Evolutionary conservation across 768 basidiomycete genomes (phyloP), one percentile per base, ranked within the genome.

Genomic region (Xerocomellus amylosporus): DNA sequence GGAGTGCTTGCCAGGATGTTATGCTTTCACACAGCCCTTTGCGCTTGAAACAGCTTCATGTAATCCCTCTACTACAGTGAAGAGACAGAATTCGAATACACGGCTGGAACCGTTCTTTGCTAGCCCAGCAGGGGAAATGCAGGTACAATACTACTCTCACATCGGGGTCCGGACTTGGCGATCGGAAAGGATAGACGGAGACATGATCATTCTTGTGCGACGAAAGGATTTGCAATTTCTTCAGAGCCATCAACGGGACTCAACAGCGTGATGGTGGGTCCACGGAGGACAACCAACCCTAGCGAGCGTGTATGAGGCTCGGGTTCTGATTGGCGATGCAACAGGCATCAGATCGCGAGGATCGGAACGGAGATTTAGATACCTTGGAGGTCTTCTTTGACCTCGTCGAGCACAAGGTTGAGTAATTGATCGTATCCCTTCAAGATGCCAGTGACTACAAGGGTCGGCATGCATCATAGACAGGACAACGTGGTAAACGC

Each of bases 401-500:
- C 93, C 55, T 97, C 92, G 71, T 99, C 97, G 46, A 99, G 82
- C 46, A 99, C 97, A 51, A 99, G 86, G 71, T 99, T 98, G 53
- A 98, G 81, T 37, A 98, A 77, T 62, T 98, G 95, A 73, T 98
- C 97, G 64, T 85, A 98, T 24, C 97, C 97, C 73, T 99, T 99
- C 58, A 99, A 73, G 17, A 90, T 81, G 4, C 97, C 97, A 8
- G 84, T 89, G 49, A 98, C 96, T 98, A 63, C 55, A 20, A 30
- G 24, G 22, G 45, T 59, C 31, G 51, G 40, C 5, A n/a, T n/a
- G 37, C 3, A 37, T 51, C 37, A 52, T 14, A 10, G 13, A 39
- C 20, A 13, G 30, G 39, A n/a, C 15, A 20, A 22, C 8, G 15
- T 4, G 13, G 13, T 2, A 4, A 64, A 64, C 55, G 47, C 56